Conservation (phyloP, 2,329 filamentous ascomycete genomes). For the Botryotinia narcissicola region DNA sequence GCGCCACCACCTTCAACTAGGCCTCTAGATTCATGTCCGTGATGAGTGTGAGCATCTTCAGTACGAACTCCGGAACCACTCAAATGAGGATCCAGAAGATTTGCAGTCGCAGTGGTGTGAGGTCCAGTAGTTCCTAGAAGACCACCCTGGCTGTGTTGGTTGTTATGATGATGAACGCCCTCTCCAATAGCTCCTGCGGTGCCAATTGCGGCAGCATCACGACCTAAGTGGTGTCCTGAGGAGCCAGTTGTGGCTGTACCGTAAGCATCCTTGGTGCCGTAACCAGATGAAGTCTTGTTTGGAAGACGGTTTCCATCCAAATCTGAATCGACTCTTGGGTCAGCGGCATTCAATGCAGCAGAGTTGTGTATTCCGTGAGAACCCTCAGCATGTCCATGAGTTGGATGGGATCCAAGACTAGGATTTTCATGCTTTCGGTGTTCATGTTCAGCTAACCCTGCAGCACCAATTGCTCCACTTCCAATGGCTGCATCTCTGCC, state of each 20-base stretch:
- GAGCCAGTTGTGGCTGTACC: conserved; percentile 8
- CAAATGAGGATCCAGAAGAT: conserved; percentile 34
- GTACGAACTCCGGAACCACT: conserved; percentile 14
- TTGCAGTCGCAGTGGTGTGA: conserved; percentile 33
- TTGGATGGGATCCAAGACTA: conserved; percentile 1
- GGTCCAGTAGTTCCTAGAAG: conserved; percentile 23
- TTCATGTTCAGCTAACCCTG: conserved; percentile 10
- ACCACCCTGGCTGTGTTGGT: conserved; percentile 11
- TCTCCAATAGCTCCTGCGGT: conserved; percentile 22
- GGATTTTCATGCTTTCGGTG: conserved; percentile 12
- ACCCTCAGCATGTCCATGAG: neutral
- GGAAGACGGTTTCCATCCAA: conserved; percentile 21
- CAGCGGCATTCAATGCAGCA: conserved; percentile 27
- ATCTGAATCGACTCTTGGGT: conserved; percentile 37
- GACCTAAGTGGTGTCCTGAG: conserved; percentile 20
- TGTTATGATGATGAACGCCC: conserved; percentile 26
- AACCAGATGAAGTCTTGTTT: conserved; percentile 8
- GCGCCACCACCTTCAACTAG: conserved; percentile 31
- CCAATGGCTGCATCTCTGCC: conserved; percentile 15
- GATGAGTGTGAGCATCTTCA: conserved; percentile 27
- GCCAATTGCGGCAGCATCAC: conserved; percentile 23
- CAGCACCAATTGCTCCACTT: conserved; percentile 13
- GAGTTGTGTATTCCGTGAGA: conserved; percentile 27
- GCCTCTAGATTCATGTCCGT: conserved; percentile 11
- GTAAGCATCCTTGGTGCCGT: conserved; percentile 8